Evolutionary conservation across 2,329 filamentous ascomycete genomes (phyloP).

Genomic region (Metarhizium anisopliae): DNA sequence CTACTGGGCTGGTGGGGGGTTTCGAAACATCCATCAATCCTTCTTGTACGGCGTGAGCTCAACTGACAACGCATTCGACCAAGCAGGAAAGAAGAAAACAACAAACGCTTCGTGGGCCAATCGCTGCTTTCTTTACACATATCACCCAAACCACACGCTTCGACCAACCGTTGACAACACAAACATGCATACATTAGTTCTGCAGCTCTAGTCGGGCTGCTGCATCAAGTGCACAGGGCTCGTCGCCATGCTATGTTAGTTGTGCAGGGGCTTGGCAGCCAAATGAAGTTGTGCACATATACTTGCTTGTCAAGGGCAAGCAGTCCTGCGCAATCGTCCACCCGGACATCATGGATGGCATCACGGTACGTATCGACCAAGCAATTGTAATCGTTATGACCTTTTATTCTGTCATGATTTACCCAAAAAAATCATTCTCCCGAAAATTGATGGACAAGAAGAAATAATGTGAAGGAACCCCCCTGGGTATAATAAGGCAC

Average conservation of each 20-base stretch:
- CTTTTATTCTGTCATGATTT: neutral
- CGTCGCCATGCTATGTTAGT: neutral
- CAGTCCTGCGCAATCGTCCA: neutral
- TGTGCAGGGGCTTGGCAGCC: neutral
- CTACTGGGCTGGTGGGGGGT: too few relatives aligned
- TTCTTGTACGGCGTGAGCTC: neutral
- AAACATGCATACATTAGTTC: neutral
- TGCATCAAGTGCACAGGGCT: too few relatives aligned
- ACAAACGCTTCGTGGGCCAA: neutral
- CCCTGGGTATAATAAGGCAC: constrained; percentile 7
- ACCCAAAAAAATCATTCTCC: neutral
- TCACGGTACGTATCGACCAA: neutral
- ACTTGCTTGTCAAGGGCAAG: neutral
- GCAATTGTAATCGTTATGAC: neutral
- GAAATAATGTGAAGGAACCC: neutral
- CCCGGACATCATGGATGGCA: neutral
- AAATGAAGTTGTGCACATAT: neutral
- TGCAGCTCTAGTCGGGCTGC: too few relatives aligned
- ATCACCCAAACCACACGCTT: neutral
- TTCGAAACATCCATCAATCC: too few relatives aligned
- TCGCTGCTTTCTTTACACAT: neutral
- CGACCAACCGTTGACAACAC: neutral
- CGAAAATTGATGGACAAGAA: neutral
- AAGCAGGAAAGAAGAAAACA: too few relatives aligned
- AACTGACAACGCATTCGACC: neutral